Base-by-base conservation (phyloP, 2,329 filamentous ascomycete species). In the Ophiostoma sp. region DNA sequence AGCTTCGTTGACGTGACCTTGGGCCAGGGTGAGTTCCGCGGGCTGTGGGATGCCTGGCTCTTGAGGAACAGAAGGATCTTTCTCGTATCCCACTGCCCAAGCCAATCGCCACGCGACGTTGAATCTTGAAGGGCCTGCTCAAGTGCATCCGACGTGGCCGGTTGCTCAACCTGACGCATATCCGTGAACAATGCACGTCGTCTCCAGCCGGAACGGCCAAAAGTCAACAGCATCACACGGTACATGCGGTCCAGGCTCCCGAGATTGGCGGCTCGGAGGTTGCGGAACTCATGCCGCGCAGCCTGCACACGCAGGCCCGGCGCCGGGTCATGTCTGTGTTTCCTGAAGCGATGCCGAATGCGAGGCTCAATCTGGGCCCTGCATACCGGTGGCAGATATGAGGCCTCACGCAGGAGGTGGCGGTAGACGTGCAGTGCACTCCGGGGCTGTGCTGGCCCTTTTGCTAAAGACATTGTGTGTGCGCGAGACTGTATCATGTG, bases 351-450 rank as follows among this genome's bases (percentile, higher is more conserved):
- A 7, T 72, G 69, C 66, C 77, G 76, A 63, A 87, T 82, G 45
- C 78, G 78, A 6, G 76, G 72, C 63, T 77, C 74, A 67, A 84
- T 76, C 67, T 78, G 81, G 2, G 77, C 75, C 52, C 81, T 81
- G 69, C 83, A 83, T 52, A 82, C 76, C 2, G 79, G 79, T 1
- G 85, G 85, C 2, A 89, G 82, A 74, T 89, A 89, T 41, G 83
- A 82, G 52, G 81, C 78, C 77, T 88, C 85, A 69, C 87, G 85
- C 47, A 89, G 83, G 36, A 89, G 77, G 69, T 85, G 81, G 68
- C 87, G 82, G 75, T 87, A 89, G 64, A 86, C 76, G 72, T 83
- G 81, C 14, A 81, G 73, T 4, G 78, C 71, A 0, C 72, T 74
- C 9, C 67, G 71, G 11, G 78, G 64, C 36, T 64, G 41, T 8